Evolutionary conservation across 2,329 filamentous ascomycete species (phyloP).

Genomic region (Botrytis fabae): DNA sequence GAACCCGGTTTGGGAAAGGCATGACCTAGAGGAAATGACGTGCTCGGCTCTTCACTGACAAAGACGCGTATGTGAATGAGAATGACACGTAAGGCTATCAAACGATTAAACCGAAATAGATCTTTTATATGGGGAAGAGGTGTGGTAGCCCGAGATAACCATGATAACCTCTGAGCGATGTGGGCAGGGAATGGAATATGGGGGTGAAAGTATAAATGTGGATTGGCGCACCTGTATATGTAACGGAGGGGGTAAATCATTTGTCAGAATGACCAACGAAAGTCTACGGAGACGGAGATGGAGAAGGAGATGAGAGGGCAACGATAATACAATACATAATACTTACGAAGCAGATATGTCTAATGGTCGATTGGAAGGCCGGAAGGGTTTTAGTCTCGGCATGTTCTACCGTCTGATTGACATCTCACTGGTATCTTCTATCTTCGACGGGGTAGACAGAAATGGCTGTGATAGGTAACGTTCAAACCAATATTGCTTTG

Average conservation of each 20-base stretch:
- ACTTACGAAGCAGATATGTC: not conserved
- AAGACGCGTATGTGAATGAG: conserved; percentile 17
- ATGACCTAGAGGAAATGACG: conserved; percentile 20
- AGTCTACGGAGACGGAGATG: not conserved
- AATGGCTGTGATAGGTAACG: not conserved
- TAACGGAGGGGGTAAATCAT: not conserved
- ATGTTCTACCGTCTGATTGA: not conserved
- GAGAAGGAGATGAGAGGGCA: not conserved
- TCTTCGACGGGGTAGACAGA: not conserved
- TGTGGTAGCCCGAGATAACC: not conserved
- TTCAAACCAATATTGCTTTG: not conserved
- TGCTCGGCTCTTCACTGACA: conserved; percentile 18
- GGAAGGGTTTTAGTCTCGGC: too few relatives aligned
- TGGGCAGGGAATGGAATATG: not conserved
- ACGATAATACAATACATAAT: not conserved
- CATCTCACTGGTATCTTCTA: not conserved
- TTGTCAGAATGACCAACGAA: not conserved
- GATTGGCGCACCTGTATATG: not conserved
- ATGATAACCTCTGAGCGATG: not conserved
- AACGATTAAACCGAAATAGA: not conserved
- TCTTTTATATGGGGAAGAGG: conserved; percentile 4
- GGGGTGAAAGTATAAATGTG: conserved; percentile 4
- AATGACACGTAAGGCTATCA: conserved; percentile 16
- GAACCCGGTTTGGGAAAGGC: conserved; percentile 14
- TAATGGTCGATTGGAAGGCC: not conserved